These are phyloP conservation scores for Rhynchospora tenuis DNA, from an alignment of 176 grass and related monocot genomes.

Conservation along the genomic window DNA sequence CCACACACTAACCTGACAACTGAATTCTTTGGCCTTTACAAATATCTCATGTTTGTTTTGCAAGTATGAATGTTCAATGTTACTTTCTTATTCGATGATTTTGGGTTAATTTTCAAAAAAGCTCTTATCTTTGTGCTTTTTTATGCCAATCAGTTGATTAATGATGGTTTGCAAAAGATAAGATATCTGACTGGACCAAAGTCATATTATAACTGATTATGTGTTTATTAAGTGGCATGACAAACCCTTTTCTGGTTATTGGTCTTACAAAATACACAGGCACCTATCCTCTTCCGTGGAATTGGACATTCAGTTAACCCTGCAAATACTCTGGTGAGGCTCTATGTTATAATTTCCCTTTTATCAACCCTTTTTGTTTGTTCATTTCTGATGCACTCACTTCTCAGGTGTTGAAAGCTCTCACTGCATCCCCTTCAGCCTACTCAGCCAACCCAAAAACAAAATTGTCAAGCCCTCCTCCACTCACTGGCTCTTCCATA, in stretches of 20 bases:
- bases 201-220: background rate
- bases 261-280: constrained; percentile 32
- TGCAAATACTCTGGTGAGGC: constrained; percentile 70
- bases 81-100: background rate
- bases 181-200: background rate
- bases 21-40: background rate
- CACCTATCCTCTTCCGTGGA: constrained; percentile 80
- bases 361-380: background rate
- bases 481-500: constrained; percentile 71
- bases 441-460: constrained; percentile 80
- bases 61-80: background rate
- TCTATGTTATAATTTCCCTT: constrained; percentile 16
- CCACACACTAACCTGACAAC: background rate
- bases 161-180: background rate
- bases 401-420: constrained; percentile 74
- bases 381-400: constrained; percentile 7
- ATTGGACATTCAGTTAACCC: constrained; percentile 73
- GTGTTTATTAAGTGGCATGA: background rate
- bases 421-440: constrained; percentile 78
- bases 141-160: background rate
- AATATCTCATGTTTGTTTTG: background rate
- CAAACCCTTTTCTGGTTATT: background rate
- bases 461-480: constrained; percentile 65
- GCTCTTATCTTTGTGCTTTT: background rate
- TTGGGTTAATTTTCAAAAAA: background rate